Conservation (phyloP, 2,329 filamentous ascomycete genomes). For the Chaetomiaceae sp. region DNA sequence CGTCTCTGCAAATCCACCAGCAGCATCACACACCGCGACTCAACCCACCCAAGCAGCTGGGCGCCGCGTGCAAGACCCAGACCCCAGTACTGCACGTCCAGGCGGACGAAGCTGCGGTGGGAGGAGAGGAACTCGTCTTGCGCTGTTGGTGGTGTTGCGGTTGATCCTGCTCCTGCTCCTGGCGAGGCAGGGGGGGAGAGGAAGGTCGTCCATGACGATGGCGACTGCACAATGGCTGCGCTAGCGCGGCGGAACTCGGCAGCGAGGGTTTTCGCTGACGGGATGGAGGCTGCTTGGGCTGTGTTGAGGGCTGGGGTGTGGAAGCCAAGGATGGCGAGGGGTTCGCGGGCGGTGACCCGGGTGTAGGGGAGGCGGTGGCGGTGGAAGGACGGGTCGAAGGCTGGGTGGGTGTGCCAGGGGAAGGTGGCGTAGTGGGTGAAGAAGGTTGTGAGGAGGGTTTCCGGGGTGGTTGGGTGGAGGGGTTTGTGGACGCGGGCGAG, state of each 20-base stretch:
- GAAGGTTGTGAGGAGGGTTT: constrained; percentile 54
- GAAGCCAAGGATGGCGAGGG: constrained; percentile 59
- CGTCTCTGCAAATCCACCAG: constrained; percentile 54
- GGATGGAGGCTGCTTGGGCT: constrained; percentile 47
- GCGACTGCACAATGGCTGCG: constrained; percentile 23
- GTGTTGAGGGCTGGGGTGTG: constrained; percentile 59
- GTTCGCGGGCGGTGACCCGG: constrained; percentile 52
- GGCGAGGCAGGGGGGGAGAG: constrained; percentile 33
- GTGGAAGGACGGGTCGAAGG: constrained; percentile 59
- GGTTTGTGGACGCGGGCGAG: constrained; percentile 57
- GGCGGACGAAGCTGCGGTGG: constrained; percentile 53
- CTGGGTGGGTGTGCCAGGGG: constrained; percentile 51
- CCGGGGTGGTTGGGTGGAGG: constrained; percentile 39
- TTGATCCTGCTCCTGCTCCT: no score
- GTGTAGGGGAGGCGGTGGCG: constrained; percentile 43
- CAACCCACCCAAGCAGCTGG: constrained; percentile 57
- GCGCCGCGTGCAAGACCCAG: constrained; percentile 49
- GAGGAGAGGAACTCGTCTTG: constrained; percentile 43
- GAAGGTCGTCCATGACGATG: constrained; percentile 40
- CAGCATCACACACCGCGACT: constrained; percentile 54
- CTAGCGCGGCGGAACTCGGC: constrained; percentile 47
- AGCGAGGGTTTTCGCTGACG: constrained; percentile 48
- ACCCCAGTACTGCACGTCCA: constrained; percentile 64
- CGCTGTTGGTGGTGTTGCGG: no score
- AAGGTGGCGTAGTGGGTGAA: constrained; percentile 59